phyloP scores from a whole-genome alignment of 1,139 yeast species.

The Saccharomyces hybrid region DNA sequence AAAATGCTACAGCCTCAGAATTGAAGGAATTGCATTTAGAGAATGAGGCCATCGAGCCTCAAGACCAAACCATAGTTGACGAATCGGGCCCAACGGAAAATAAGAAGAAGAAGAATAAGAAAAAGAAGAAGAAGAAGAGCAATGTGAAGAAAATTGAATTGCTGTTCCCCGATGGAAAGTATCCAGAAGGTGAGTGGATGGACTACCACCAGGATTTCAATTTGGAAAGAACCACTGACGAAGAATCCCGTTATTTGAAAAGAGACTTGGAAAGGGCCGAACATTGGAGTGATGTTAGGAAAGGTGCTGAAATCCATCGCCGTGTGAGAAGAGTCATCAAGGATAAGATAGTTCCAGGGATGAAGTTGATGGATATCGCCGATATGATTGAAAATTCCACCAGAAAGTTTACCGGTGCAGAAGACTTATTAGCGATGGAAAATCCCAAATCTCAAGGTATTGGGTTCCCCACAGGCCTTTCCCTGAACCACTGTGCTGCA shows the following conservation, averaged over 20 bases:
- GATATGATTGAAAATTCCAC: slow-evolving; percentile 82
- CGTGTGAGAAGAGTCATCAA: slow-evolving; percentile 80
- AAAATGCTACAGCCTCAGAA: not conserved
- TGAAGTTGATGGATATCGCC: slow-evolving; percentile 86
- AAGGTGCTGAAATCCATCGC: slow-evolving; percentile 93
- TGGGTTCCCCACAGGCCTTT: slow-evolving; percentile 96
- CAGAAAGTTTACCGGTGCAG: slow-evolving; percentile 63
- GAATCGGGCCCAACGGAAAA: slow-evolving; percentile 5
- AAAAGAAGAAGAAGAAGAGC: slow-evolving; percentile 39
- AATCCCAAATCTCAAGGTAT: slow-evolving; percentile 59
- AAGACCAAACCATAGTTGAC: slow-evolving; percentile 4
- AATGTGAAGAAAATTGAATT: slow-evolving; percentile 54
- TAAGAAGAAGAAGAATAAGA: slow-evolving; percentile 39
- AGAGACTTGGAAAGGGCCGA: slow-evolving; percentile 47
- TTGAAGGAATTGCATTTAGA: not conserved
- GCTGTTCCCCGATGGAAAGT: slow-evolving; percentile 63
- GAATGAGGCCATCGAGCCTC: slow-evolving; percentile 6
- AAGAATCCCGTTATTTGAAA: slow-evolving; percentile 75
- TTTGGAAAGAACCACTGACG: slow-evolving; percentile 71
- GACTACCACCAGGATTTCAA: slow-evolving; percentile 69
- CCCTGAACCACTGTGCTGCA: slow-evolving; percentile 91
- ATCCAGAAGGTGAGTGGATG: slow-evolving; percentile 85
- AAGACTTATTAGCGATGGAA: slow-evolving; percentile 31
- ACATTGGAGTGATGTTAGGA: slow-evolving; percentile 82
- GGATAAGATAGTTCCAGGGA: slow-evolving; percentile 75